Conservation (phyloP, 2,329 filamentous ascomycete species). For the Ascochyta lentis region DNA sequence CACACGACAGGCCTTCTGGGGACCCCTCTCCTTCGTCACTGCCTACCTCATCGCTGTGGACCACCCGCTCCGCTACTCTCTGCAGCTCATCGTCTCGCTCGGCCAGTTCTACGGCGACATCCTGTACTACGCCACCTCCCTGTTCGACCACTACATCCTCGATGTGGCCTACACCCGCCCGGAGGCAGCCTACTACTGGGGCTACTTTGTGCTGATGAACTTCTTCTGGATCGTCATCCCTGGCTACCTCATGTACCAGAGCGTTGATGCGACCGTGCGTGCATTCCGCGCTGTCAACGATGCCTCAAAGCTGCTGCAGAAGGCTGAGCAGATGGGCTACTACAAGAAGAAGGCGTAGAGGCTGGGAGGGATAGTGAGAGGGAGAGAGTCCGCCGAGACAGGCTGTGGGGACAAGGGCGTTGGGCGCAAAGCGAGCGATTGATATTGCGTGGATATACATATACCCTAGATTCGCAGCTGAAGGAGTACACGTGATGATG, state of each 20-base stretch:
- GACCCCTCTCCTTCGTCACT: conserved; percentile 65
- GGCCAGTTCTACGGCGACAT: conserved; percentile 70
- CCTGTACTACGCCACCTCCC: conserved; percentile 68
- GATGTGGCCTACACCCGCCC: conserved; percentile 65
- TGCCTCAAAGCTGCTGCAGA: conserved; percentile 43
- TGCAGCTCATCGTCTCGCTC: conserved; percentile 67
- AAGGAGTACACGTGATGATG: neutral
- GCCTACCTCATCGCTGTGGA: conserved; percentile 62
- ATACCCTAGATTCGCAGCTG: conserved; percentile 13
- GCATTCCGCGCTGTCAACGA: conserved; percentile 47
- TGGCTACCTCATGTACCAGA: conserved; percentile 43
- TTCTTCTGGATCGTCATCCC: conserved; percentile 71
- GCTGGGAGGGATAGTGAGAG: too few relatives aligned
- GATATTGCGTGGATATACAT: neutral
- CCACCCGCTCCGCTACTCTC: conserved; percentile 63
- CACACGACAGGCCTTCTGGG: conserved; percentile 61
- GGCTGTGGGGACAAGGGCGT: neutral
- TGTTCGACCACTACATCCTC: conserved; percentile 65
- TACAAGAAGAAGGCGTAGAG: conserved; percentile 38
- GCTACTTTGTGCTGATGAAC: conserved; percentile 71
- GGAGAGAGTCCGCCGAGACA: neutral
- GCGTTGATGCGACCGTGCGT: conserved; percentile 40
- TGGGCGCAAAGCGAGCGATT: neutral
- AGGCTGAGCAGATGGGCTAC: conserved; percentile 30
- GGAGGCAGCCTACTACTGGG: conserved; percentile 70